Evolutionary conservation across 2,329 filamentous ascomycete genomes (phyloP), one percentile per base, ranked within the genome.

Genomic region (Verticillium longisporum): DNA sequence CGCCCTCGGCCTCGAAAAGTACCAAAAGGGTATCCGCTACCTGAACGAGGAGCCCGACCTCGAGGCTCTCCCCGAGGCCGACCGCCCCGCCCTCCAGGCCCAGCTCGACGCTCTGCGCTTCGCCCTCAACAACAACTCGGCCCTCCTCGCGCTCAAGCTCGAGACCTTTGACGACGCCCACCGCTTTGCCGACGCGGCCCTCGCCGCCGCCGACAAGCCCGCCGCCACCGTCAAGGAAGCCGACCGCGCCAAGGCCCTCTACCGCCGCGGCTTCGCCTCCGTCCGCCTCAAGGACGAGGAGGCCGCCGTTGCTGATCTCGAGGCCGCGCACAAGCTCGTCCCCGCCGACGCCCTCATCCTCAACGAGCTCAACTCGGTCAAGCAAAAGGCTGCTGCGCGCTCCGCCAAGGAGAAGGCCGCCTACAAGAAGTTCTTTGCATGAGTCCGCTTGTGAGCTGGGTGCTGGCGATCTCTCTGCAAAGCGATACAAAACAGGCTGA

Each of bases 21-120:
- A 99, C 78, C 87, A 96, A 74, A 99, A 99, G 80, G 93, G 87
- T 18, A 77, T 97, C 63, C 87, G 92, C 68, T 97, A 97, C 75
- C 80, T 97, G 63, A 91, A 94, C 74, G 91, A 96, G 74, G 91
- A 93, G 70, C 89, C 90, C 1, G 86, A 90, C 57, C 75, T 85
- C 13, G 90, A 95, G 53, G 82, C 85, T 55, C 91, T 94, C 67
- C 82, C 89, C 4, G 79, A 84, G 55, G 87, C 89, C 41, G 83
- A 89, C 45, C 88, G 86, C 68, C 74, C 79, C 31, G 82, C 88
- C 65, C 82, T 97, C 63, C 55, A 62, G 55, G 41, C 26, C 38
- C 37, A 59, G 57, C 57, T 59, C 9, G 83, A 86, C 62, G 79
- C 88, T 41, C 83, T 98, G 60, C 91, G 93, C 67, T 90, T 97